Evolutionary conservation across 305 asterid species (phyloP).

Genomic region (Fraxinus floribunda): DNA sequence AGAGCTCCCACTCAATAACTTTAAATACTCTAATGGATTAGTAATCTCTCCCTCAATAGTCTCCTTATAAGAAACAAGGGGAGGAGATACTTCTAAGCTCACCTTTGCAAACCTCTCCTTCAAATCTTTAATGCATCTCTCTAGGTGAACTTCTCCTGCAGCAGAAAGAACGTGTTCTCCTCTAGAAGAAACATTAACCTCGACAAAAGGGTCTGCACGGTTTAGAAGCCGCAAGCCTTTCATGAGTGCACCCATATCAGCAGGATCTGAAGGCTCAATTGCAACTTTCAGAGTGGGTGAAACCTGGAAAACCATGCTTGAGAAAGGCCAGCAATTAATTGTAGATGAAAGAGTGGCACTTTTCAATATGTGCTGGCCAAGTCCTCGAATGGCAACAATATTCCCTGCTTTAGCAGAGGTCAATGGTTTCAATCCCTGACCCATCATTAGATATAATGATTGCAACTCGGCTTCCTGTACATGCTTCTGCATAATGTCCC

Average conservation of each 20-base stretch:
- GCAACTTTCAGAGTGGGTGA: constrained; percentile 93
- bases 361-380: constrained; percentile 84
- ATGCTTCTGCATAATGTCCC: constrained; percentile 74
- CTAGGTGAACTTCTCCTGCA: constrained; percentile 97
- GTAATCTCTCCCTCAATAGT: constrained; percentile 71
- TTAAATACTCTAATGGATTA: constrained; percentile 63
- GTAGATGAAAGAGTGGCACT: constrained; percentile 91
- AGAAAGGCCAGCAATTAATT: constrained; percentile 83
- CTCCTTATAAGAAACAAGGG: constrained; percentile 87
- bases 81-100: constrained; percentile 77
- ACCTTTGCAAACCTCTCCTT: constrained; percentile 90
- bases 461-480: constrained; percentile 74
- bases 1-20: constrained; percentile 46
- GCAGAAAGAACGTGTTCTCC: constrained; percentile 97
- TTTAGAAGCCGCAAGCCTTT: constrained; percentile 78
- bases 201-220: constrained; percentile 96
- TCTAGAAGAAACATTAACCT: constrained; percentile 75
- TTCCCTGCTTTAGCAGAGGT: constrained; percentile 82
- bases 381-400: constrained; percentile 86
- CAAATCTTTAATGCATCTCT: constrained; percentile 89
- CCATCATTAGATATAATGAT: constrained; percentile 88
- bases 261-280: constrained; percentile 91
- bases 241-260: constrained; percentile 77
- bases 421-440: constrained; percentile 86
- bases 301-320: constrained; percentile 94